Base-by-base conservation (phyloP, 2,329 filamentous ascomycete genomes). In the Colletotrichum musicola region DNA sequence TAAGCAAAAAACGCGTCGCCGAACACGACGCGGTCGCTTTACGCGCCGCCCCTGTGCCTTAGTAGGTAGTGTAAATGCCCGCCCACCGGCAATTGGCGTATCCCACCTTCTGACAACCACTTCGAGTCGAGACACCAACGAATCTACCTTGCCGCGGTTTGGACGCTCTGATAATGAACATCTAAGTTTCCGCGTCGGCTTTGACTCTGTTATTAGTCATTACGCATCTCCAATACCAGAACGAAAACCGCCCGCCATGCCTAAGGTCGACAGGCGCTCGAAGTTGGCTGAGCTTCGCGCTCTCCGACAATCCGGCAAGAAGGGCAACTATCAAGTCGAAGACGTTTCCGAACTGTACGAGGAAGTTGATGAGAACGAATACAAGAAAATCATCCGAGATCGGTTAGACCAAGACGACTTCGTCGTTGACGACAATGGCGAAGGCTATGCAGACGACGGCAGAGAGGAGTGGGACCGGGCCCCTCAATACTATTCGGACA, bases 371-470 rank as follows among this genome's bases (percentile, higher is more conserved):
- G 96, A 99, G 75, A 95, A 96, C 76, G 93, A 93, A 59, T 99
- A 99, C 85, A 98, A 98, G 84, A 97, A 97, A 79, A 92, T 98
- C 73, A 94, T 99, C 14, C 89, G 96, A 49, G 90, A 92, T 64
- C 91, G 96, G 54, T 85, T 99, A 59, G 93, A 98, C 77, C 87
- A 97, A 75, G 96, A 99, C 75, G 96, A 99, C 82, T 99, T 99
- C 76, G 95, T 99, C 60, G 95, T 99, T 69, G 96, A 98, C 83
- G 96, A 99, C 82, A 97, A 98, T 83, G 95, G 95, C 76, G 94
- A 95, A 78, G 95, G 96, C 44, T 99, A 99, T 76, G 95, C 94
- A 72, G 95, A 98, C 78, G 96, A 98, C 77, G 96, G 96, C 69
- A 91, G 96, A 63, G 95, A 97, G 81, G 96, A 98, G 75, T 95